These are phyloP conservation scores for Ramularia collo-cygni DNA, from an alignment of 2,329 filamentous ascomycete species.

Conservation along the genomic window DNA sequence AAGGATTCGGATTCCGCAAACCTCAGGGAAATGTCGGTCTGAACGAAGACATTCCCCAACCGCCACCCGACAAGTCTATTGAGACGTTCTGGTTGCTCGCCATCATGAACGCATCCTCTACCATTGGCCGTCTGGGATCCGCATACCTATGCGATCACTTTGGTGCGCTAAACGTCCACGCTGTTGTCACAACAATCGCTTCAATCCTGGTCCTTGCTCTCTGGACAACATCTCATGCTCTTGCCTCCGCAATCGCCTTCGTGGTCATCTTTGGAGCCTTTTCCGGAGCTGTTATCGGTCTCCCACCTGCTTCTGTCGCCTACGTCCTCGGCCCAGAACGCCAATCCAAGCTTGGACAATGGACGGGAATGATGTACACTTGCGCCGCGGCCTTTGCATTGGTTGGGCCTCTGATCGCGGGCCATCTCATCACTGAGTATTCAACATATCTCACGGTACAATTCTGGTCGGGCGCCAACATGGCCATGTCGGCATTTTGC, in stretches of 20 bases:
- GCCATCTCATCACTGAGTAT: slow-evolving; percentile 38
- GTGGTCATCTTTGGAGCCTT: slow-evolving; percentile 44
- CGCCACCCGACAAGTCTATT: slow-evolving; percentile 28
- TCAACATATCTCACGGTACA: slow-evolving; percentile 41
- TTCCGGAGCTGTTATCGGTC: slow-evolving; percentile 44
- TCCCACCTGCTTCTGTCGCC: slow-evolving; percentile 44
- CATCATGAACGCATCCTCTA: slow-evolving; percentile 46
- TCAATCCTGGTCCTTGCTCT: slow-evolving; percentile 39
- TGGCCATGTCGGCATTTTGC: slow-evolving; percentile 36
- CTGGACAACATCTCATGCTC: slow-evolving; percentile 37
- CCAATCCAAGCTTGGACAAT: slow-evolving; percentile 42
- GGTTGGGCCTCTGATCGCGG: slow-evolving; percentile 42
- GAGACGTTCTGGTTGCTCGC: slow-evolving; percentile 44
- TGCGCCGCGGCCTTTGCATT: slow-evolving; percentile 40
- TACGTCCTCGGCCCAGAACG: slow-evolving; percentile 35
- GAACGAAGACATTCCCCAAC: slow-evolving; percentile 14
- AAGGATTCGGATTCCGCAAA: slow-evolving; percentile 35
- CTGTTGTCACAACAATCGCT: slow-evolving; percentile 34
- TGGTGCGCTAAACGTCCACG: slow-evolving; percentile 43
- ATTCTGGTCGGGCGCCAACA: slow-evolving; percentile 39
- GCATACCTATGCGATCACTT: slow-evolving; percentile 40
- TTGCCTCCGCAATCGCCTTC: slow-evolving; percentile 39
- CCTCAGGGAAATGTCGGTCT: slow-evolving; percentile 12
- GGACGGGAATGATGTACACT: slow-evolving; percentile 49
- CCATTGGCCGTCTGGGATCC: slow-evolving; percentile 40